Conservation (phyloP, 257 asterid genomes). For the Datura wrightii region DNA sequence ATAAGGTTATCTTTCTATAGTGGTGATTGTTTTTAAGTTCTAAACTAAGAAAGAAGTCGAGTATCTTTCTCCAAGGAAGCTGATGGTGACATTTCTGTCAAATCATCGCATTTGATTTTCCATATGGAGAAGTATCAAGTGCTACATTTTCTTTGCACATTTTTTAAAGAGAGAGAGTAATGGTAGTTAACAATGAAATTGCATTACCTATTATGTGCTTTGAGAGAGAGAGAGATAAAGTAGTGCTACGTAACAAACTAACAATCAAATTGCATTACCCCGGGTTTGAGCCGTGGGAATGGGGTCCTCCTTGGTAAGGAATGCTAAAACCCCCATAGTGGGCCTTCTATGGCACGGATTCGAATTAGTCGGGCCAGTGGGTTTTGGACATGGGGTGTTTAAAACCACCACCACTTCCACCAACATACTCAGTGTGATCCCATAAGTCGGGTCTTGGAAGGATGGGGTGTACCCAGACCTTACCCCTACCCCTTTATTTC, state of each 20-base stretch:
- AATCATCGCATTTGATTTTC: slow-evolving; percentile 16
- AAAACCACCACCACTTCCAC: no score
- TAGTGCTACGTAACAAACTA: not conserved
- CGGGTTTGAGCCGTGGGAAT: slow-evolving; percentile 6
- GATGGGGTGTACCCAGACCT: no score
- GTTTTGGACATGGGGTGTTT: not conserved
- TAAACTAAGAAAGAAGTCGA: not conserved
- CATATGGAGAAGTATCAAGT: slow-evolving; percentile 16
- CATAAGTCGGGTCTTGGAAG: no score
- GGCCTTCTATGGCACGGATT: not conserved
- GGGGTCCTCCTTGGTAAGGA: not conserved
- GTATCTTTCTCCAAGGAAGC: slow-evolving; percentile 1
- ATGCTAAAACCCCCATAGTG: not conserved
- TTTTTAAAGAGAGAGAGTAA: not conserved
- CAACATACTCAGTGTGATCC: no score
- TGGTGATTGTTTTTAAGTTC: not conserved
- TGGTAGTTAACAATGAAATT: not conserved
- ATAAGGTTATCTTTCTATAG: not conserved
- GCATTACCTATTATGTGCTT: slow-evolving; percentile 6
- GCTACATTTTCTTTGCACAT: slow-evolving; percentile 2
- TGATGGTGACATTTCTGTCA: not conserved
- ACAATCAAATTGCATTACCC: not conserved
- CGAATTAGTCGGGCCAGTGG: not conserved
- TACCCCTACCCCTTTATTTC: no score
- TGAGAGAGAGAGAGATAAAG: not conserved